These are phyloP conservation scores for Ostreobium quekettii DNA, from an alignment of 139 green algal genomes.

Conservation along the genomic window DNA sequence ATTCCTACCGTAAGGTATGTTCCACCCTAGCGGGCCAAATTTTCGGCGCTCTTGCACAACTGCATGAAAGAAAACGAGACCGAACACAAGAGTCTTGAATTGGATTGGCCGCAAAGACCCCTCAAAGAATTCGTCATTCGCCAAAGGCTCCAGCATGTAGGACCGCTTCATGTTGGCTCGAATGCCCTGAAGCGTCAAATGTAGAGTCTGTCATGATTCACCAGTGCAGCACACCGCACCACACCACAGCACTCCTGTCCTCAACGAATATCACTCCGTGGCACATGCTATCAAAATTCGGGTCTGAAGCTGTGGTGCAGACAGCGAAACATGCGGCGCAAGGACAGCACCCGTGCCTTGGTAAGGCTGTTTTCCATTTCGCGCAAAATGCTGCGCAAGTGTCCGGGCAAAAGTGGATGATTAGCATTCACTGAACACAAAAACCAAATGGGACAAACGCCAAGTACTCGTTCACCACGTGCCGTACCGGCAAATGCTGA, in stretches of 20 bases:
- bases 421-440: no score
- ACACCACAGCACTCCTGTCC: not conserved
- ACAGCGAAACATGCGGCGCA: no score
- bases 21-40: slow-evolving; percentile 58
- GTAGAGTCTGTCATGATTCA: not conserved
- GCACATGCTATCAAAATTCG: no score
- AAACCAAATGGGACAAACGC: no score
- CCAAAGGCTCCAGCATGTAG: slow-evolving; percentile 63
- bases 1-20: slow-evolving; percentile 58
- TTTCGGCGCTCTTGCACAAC: slow-evolving; percentile 49
- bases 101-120: slow-evolving; percentile 42
- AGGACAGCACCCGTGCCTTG: no score
- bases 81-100: slow-evolving; percentile 65
- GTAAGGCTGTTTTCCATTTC: no score
- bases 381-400: no score
- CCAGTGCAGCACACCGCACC: not conserved
- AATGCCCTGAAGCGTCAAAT: slow-evolving; percentile 20
- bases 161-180: slow-evolving; percentile 44
- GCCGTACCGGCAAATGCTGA: no score
- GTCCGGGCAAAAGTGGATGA: no score
- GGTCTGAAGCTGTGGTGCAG: no score
- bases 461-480: no score
- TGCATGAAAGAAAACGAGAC: slow-evolving; percentile 67
- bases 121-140: slow-evolving; percentile 55
- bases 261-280: no score